Percentiles rank a stretch among this genome's conserved stretches.
Evolutionary conservation across 2,329 filamentous ascomycete species (phyloP).

Genomic region (Clonostachys solani): DNA sequence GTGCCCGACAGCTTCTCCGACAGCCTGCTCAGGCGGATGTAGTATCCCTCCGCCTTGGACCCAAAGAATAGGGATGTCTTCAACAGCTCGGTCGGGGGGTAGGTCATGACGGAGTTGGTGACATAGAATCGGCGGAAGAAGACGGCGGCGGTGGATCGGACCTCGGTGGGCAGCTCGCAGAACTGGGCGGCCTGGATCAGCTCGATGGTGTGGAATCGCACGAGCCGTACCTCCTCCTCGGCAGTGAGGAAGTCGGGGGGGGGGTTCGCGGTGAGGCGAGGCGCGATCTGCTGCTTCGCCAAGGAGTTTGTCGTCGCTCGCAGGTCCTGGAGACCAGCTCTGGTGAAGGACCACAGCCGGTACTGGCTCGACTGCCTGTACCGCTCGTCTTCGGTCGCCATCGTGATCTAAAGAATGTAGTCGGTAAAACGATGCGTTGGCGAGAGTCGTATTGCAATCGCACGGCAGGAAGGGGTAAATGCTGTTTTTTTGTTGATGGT

Average conservation of each 20-base stretch:
- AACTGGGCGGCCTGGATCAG: constrained; percentile 53
- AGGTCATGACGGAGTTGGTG: constrained; percentile 94
- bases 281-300: constrained; percentile 59
- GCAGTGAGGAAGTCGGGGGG: constrained; percentile 76
- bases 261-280: constrained; percentile 47
- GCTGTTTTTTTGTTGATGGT: no score
- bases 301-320: constrained; percentile 76
- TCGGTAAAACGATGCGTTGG: background rate
- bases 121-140: constrained; percentile 95
- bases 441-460: no score
- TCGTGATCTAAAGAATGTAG: constrained; percentile 22
- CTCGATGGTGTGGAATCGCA: constrained; percentile 70
- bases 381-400: constrained; percentile 82
- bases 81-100: constrained; percentile 84
- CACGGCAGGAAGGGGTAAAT: no score
- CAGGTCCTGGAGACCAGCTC: constrained; percentile 63
- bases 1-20: constrained; percentile 65
- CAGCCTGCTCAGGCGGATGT: constrained; percentile 62
- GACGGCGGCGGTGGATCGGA: constrained; percentile 69
- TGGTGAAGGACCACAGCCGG: constrained; percentile 87
- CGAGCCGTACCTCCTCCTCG: constrained; percentile 76
- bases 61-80: constrained; percentile 91
- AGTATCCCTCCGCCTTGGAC: constrained; percentile 85
- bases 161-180: constrained; percentile 44
- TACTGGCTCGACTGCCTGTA: constrained; percentile 91